phyloP scores from a whole-genome alignment of 1,284 basidiomycete genomes.

The Lignosus rhinocerotis region DNA sequence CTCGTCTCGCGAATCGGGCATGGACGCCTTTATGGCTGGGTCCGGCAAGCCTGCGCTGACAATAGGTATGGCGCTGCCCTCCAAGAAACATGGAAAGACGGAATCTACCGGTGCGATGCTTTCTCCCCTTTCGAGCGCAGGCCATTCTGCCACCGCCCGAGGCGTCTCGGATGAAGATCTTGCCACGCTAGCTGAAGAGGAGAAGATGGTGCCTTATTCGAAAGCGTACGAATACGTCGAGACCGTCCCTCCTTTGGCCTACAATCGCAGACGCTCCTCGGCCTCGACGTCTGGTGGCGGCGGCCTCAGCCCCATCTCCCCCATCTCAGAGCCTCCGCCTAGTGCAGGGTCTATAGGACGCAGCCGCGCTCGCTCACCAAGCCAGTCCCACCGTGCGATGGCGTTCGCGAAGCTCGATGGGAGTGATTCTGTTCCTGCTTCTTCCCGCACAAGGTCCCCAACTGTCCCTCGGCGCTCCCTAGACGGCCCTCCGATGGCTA shows the following conservation, averaged over 20 bases:
- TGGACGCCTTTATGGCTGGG: conserved; percentile 14
- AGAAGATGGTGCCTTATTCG: conserved; percentile 8
- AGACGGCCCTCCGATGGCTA: conserved; percentile 6
- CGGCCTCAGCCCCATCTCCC: conserved; percentile 8
- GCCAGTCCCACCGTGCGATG: conserved; percentile 27
- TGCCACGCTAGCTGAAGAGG: conserved; percentile 26
- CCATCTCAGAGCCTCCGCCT: conserved; percentile 8
- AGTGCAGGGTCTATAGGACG: conserved; percentile 16
- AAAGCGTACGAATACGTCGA: conserved; percentile 16
- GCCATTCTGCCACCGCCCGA: conserved; percentile 14
- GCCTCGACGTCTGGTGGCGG: conserved; percentile 9
- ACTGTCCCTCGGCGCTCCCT: conserved; percentile 18
- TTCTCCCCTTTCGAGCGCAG: conserved; percentile 13
- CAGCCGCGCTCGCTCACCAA: conserved; percentile 15
- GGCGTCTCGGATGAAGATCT: conserved; percentile 29
- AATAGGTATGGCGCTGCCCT: neutral
- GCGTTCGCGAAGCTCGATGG: conserved; percentile 30
- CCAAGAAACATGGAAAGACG: conserved; percentile 9
- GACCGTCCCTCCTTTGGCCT: conserved; percentile 18
- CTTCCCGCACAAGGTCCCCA: conserved; percentile 11
- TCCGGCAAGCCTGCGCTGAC: conserved; percentile 4
- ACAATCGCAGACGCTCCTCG: conserved; percentile 16
- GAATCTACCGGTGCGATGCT: conserved; percentile 21
- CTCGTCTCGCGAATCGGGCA: conserved; percentile 28
- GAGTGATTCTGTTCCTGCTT: conserved; percentile 5